phyloP scores from a whole-genome alignment of 2,329 filamentous ascomycete species.

The Samsoniella hepiali region DNA sequence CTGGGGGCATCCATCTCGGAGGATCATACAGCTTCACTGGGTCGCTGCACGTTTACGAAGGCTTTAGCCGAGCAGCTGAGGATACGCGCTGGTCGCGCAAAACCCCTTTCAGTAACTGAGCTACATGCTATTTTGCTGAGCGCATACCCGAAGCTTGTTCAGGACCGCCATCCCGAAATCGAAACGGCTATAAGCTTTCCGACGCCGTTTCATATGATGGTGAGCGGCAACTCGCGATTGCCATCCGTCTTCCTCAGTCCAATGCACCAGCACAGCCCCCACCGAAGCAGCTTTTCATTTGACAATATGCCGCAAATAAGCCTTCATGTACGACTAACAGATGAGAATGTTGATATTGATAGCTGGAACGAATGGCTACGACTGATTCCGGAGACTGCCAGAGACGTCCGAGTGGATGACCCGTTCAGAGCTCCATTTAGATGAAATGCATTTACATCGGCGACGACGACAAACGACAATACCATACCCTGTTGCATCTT shows the following conservation, averaged over 20 bases:
- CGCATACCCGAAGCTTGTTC: slow-evolving; percentile 49
- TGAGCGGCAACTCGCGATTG: slow-evolving; percentile 50
- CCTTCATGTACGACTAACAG: slow-evolving; percentile 48
- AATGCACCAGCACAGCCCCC: slow-evolving; percentile 40
- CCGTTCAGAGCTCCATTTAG: slow-evolving; percentile 37
- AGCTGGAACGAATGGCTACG: slow-evolving; percentile 58
- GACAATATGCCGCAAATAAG: slow-evolving; percentile 48
- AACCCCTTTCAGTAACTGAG: slow-evolving; percentile 49
- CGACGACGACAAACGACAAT: neutral
- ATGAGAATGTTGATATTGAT: slow-evolving; percentile 50
- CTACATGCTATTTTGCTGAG: slow-evolving; percentile 53
- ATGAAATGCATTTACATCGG: slow-evolving; percentile 12
- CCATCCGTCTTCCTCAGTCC: slow-evolving; percentile 56
- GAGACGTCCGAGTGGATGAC: slow-evolving; percentile 53
- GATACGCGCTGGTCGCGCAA: slow-evolving; percentile 43
- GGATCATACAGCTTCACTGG: slow-evolving; percentile 46
- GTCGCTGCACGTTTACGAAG: slow-evolving; percentile 51
- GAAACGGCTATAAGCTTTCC: slow-evolving; percentile 49
- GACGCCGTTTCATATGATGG: slow-evolving; percentile 54
- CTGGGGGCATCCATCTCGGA: slow-evolving; percentile 54
- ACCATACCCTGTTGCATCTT: neutral
- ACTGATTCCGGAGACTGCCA: slow-evolving; percentile 55
- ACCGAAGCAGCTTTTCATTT: slow-evolving; percentile 37
- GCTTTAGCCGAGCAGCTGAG: slow-evolving; percentile 49
- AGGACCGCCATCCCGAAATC: slow-evolving; percentile 47